Evolutionary conservation across 1,284 basidiomycete genomes (phyloP).

Genomic region (Vanrija sp.): DNA sequence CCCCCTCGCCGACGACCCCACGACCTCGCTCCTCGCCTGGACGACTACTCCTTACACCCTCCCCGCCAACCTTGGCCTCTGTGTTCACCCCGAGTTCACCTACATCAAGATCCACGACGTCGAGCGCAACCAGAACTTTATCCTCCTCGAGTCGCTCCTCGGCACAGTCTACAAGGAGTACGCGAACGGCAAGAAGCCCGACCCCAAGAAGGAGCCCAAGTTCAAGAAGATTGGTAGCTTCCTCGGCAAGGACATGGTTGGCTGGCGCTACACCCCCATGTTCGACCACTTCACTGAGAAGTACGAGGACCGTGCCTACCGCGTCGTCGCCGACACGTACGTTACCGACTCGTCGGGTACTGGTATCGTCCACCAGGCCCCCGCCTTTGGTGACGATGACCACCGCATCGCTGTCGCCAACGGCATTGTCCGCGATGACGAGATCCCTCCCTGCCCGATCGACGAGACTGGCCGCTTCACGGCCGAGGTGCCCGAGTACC

Average conservation of each 20-base stretch:
- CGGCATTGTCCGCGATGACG: slow-evolving; percentile 74
- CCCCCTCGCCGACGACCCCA: slow-evolving; percentile 86
- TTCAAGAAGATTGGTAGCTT: slow-evolving; percentile 86
- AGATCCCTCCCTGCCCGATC: slow-evolving; percentile 93
- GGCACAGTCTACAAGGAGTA: slow-evolving; percentile 93
- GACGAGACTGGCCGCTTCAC: slow-evolving; percentile 89
- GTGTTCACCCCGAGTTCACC: slow-evolving; percentile 91
- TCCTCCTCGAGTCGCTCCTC: slow-evolving; percentile 85
- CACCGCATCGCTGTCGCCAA: slow-evolving; percentile 85
- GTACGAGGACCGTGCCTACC: slow-evolving; percentile 88
- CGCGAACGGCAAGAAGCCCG: slow-evolving; percentile 46
- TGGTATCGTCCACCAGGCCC: slow-evolving; percentile 98
- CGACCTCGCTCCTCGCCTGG: slow-evolving; percentile 90
- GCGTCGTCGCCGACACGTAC: slow-evolving; percentile 85
- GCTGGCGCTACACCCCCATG: slow-evolving; percentile 91
- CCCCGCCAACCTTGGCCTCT: slow-evolving; percentile 90
- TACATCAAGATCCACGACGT: slow-evolving; percentile 98
- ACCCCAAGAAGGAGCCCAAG: slow-evolving; percentile 78
- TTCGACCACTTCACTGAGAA: slow-evolving; percentile 96
- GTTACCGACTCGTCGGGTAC: slow-evolving; percentile 93
- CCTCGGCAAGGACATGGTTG: slow-evolving; percentile 88
- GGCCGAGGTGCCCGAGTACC: slow-evolving; percentile 81
- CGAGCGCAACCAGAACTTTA: slow-evolving; percentile 82
- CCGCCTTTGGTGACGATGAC: slow-evolving; percentile 98
- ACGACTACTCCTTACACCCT: slow-evolving; percentile 99